Conservation (phyloP, 2,329 filamentous ascomycete species). For the Macrophomina tecta region DNA sequence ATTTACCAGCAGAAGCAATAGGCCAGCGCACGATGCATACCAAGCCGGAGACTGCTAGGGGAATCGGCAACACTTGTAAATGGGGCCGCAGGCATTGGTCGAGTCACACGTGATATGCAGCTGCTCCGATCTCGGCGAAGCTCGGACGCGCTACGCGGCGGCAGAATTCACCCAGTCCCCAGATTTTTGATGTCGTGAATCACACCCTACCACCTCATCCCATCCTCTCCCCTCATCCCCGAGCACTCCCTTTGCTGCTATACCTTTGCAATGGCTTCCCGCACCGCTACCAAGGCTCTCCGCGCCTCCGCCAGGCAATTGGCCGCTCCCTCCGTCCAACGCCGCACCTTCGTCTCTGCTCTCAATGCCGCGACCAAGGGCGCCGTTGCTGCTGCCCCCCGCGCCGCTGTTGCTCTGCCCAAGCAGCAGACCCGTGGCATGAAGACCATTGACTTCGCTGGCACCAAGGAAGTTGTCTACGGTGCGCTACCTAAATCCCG, state of each 20-base stretch:
- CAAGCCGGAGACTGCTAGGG: neutral
- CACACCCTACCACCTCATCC: slow-evolving; percentile 31
- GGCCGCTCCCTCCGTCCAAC: slow-evolving; percentile 56
- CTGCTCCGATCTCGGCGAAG: slow-evolving; percentile 27
- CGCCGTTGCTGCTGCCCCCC: slow-evolving; percentile 53
- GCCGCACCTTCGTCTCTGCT: slow-evolving; percentile 65
- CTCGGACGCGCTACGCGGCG: slow-evolving; percentile 23
- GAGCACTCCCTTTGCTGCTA: slow-evolving; percentile 34
- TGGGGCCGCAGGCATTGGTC: slow-evolving; percentile 12
- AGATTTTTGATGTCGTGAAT: slow-evolving; percentile 13
- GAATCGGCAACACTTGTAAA: neutral
- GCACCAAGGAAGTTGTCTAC: slow-evolving; percentile 91
- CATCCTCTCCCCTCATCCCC: slow-evolving; percentile 30
- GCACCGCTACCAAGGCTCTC: slow-evolving; percentile 70
- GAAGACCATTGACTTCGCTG: slow-evolving; percentile 99
- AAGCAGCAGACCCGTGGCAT: slow-evolving; percentile 81
- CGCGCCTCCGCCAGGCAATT: slow-evolving; percentile 64
- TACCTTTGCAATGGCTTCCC: slow-evolving; percentile 73
- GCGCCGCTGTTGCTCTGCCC: slow-evolving; percentile 52
- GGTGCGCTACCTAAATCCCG: slow-evolving; percentile 61
- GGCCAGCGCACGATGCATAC: neutral
- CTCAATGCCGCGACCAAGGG: slow-evolving; percentile 56
- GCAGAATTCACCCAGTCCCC: slow-evolving; percentile 26
- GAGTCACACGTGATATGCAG: slow-evolving; percentile 11
- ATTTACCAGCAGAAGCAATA: neutral